Evolutionary conservation across 371 early-diverging fungal genomes (phyloP), one percentile per base, ranked within the genome.

Genomic region (Zychaea mexicana): DNA sequence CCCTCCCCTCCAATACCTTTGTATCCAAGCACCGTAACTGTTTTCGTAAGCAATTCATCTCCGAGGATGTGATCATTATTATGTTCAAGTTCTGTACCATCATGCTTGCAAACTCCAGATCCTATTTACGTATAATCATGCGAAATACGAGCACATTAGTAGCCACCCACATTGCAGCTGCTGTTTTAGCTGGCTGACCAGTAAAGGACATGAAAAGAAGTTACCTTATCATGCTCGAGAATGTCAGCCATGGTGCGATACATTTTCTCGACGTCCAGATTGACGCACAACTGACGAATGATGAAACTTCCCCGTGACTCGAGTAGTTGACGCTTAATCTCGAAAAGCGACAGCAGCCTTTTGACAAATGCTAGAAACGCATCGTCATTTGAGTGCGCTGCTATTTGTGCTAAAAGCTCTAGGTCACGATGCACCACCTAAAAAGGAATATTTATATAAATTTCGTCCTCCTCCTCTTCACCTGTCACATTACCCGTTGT

Each of bases 11-110:
- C n/a, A 3, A 17, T 72, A 84, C 85, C 76, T 75, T 76, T 13
- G 79, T 81, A 22, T 92, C 92, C 36, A 92, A 68, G 57, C 81
- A 83, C 66, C 88, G 86, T 12, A 95, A 74, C 19, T 88, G 79
- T 38, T 87, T 81, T 19, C 95, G 78, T 53, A 95, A 67, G 33
- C 92, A 93, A 0, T 81, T 67, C 21, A 95, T 74, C 65, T 97
- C 98, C 0, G 94, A 91, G 0, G 96, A 91, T 0, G 96, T 96
- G 22, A 95, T 91, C n/a, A 97, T 77, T 42, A 97, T 94, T 60
- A 93, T 87, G 73, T 94, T 96, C 66, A 97, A 78, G 49, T 94
- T 93, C 71, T 95, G 95, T 1, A 97, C 93, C 95, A 97, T 96
- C 13, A 88, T 90, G 60, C 88, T 87, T 7, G 93, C 91, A 82